These are phyloP conservation scores for Zalaria sp. DNA, from an alignment of 2,329 filamentous ascomycete species.

Conservation along the genomic window DNA sequence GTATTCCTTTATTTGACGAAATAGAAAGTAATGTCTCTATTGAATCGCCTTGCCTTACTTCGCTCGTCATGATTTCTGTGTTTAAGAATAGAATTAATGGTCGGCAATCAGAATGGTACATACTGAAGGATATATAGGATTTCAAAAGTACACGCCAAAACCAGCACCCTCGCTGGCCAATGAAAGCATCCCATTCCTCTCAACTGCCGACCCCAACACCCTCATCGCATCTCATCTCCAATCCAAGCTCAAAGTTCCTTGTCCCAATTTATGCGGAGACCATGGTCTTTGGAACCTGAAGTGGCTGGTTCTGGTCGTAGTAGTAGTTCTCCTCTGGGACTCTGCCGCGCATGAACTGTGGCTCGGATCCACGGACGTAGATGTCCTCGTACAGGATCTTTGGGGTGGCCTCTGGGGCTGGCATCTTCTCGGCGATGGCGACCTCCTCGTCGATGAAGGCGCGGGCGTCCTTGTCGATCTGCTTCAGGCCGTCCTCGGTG, in stretches of 20 bases:
- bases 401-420: conserved; percentile 58
- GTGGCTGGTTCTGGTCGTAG: conserved; percentile 27
- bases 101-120: neutral
- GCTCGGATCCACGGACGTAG: conserved; percentile 80
- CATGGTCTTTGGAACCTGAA: neutral
- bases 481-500: conserved; percentile 90
- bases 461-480: conserved; percentile 86
- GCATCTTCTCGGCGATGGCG: conserved; percentile 78
- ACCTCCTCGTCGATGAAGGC: conserved; percentile 79
- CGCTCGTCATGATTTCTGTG: too few species aligned
- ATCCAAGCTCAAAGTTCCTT: too few species aligned
- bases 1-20: too few species aligned
- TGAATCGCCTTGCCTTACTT: too few species aligned
- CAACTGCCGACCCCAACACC: too few species aligned
- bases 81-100: too few species aligned
- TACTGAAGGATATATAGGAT: neutral
- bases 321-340: conserved; percentile 89
- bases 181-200: too few species aligned
- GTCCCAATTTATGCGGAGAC: neutral
- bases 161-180: neutral
- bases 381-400: conserved; percentile 93
- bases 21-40: too few species aligned
- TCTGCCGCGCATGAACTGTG: conserved; percentile 73
- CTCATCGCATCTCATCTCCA: too few species aligned
- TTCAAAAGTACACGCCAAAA: neutral